Conservation (phyloP, 2,329 filamentous ascomycete genomes). For the Apiospora arundinis region DNA sequence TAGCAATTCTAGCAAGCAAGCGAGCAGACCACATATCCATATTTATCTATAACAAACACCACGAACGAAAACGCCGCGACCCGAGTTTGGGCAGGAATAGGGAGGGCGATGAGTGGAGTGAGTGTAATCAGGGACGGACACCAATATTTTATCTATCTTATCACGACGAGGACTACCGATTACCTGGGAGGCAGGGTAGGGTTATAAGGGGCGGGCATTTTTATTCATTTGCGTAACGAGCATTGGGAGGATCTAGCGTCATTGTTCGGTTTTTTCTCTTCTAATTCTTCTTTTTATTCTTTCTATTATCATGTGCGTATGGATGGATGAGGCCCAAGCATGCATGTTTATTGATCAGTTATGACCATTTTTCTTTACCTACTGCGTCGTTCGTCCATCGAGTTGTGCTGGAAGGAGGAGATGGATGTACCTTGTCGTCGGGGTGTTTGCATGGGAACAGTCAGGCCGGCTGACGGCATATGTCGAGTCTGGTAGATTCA, state of each 20-base stretch:
- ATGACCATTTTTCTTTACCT: background rate
- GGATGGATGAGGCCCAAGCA: background rate
- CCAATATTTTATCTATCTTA: background rate
- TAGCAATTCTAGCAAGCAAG: background rate
- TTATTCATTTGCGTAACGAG: constrained; percentile 6
- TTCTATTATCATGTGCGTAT: background rate
- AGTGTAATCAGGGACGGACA: background rate
- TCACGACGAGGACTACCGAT: background rate
- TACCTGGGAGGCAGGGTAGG: background rate
- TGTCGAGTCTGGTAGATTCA: background rate
- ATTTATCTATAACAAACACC: background rate
- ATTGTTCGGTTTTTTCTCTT: background rate
- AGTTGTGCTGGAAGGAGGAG: background rate
- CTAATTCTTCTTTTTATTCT: background rate
- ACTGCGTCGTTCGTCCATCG: background rate
- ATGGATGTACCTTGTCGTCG: background rate
- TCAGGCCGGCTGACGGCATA: background rate
- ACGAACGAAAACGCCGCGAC: background rate
- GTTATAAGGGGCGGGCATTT: background rate
- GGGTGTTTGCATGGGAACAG: background rate
- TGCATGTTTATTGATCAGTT: background rate
- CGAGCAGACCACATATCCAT: no score
- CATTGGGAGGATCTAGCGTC: constrained; percentile 16
- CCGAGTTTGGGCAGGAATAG: background rate
- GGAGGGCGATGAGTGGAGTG: background rate